phyloP scores from a whole-genome alignment of 768 basidiomycete species.

The Boletus subcaerulescens region DNA sequence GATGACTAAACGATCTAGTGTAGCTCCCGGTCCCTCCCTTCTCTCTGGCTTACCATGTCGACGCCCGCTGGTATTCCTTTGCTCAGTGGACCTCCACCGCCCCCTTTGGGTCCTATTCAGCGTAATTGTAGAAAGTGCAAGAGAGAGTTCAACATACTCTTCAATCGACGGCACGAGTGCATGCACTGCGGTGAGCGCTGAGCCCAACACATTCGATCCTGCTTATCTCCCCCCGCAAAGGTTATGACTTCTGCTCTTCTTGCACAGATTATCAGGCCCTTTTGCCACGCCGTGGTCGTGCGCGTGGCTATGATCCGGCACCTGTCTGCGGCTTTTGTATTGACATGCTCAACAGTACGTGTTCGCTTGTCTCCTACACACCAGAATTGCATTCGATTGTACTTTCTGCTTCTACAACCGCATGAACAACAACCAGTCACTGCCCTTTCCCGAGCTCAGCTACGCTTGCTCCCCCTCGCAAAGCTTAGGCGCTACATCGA shows the following conservation, averaged over 20 bases:
- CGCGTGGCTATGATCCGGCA: conserved; percentile 60
- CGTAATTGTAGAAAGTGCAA: conserved; percentile 63
- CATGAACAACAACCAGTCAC: conserved; percentile 50
- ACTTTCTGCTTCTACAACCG: not conserved
- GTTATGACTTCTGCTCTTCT: conserved; percentile 67
- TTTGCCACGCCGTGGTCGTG: conserved; percentile 56
- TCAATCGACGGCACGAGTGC: conserved; percentile 62
- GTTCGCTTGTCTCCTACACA: not conserved
- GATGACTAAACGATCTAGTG: conserved; percentile 1
- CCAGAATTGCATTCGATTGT: not conserved
- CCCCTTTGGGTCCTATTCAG: conserved; percentile 27
- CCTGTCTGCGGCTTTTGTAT: conserved; percentile 74
- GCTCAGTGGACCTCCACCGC: conserved; percentile 63
- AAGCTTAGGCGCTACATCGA: conserved; percentile 68
- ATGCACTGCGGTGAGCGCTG: conserved; percentile 64
- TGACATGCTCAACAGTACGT: conserved; percentile 62
- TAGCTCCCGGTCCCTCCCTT: not conserved
- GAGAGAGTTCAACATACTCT: conserved; percentile 68
- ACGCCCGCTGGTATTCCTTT: conserved; percentile 55
- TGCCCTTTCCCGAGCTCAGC: conserved; percentile 54
- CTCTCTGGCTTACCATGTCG: conserved; percentile 13
- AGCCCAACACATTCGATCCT: conserved; percentile 18
- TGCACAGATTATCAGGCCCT: conserved; percentile 78
- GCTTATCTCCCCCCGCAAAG: conserved; percentile 34
- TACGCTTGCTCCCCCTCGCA: conserved; percentile 53